These are phyloP conservation scores for Physcia stellaris DNA, from an alignment of 495 filamentous ascomycete species.

Conservation along the genomic window DNA sequence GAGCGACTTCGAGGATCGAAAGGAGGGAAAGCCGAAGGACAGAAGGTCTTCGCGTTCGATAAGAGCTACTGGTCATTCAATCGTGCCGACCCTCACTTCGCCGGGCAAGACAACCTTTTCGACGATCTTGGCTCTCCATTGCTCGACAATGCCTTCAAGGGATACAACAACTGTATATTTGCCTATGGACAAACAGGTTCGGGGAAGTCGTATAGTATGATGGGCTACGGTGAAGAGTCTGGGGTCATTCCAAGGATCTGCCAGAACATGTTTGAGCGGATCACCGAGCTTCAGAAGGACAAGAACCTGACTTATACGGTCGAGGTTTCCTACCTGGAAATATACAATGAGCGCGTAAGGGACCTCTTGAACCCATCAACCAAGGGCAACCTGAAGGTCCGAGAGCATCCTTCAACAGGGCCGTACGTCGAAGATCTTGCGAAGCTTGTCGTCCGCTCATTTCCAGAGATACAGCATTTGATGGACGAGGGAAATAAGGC, in stretches of 20 bases:
- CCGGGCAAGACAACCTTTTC: conserved; percentile 81
- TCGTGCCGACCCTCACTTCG: conserved; percentile 65
- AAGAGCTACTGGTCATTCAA: conserved; percentile 97
- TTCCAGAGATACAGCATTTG: conserved; percentile 87
- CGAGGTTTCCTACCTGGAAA: conserved; percentile 97
- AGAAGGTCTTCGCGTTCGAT: conserved; percentile 91
- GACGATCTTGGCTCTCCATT: conserved; percentile 78
- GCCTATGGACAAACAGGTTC: conserved; percentile 98
- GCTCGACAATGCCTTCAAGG: conserved; percentile 95
- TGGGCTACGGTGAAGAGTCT: conserved; percentile 93
- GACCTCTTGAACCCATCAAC: conserved; percentile 93
- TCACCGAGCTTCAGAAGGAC: conserved; percentile 60
- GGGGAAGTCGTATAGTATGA: conserved; percentile 99
- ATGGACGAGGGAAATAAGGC: conserved; percentile 99
- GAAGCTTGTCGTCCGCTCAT: conserved; percentile 93
- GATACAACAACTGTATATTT: conserved; percentile 99
- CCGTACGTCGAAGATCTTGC: conserved; percentile 97
- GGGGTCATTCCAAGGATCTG: conserved; percentile 98
- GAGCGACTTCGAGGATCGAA: conserved; percentile 40
- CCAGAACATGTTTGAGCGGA: conserved; percentile 90
- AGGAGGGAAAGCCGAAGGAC: conserved; percentile 52
- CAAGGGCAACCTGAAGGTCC: conserved; percentile 91
- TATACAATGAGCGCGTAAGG: conserved; percentile 96
- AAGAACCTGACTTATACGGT: conserved; percentile 76
- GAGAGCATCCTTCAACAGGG: conserved; percentile 94